Evolutionary conservation across 2,329 filamentous ascomycete species (phyloP), one percentile per base, ranked within the genome.

Genomic region (Claviceps paspali): DNA sequence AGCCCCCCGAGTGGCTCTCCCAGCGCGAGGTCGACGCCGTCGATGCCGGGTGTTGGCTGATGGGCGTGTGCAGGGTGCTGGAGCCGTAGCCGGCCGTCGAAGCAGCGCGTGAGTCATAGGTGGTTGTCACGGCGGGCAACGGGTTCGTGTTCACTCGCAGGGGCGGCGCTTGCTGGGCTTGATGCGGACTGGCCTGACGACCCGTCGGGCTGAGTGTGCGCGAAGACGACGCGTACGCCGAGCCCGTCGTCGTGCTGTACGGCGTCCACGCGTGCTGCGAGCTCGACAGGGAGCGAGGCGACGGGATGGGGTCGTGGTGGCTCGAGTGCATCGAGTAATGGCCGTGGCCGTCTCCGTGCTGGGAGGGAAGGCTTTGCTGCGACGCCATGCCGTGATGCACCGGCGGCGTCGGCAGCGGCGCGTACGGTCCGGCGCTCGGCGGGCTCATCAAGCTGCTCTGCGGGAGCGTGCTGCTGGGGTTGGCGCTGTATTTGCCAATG

Each of bases 401-500:
- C 4, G 66, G 63, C 1, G 67, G 65, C n/a, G 66, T 67, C 9
- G 66, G 64, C 12, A 68, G 51, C 6, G 61, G 51, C 2, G 60
- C 57, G 41, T 67, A 70, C 0, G 60, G 54, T 9, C 51, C 45
- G 9, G 52, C 46, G 40, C 52, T 59, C 35, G 54, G 46, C 2
- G 64, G 57, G 1, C 59, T 58, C 44, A 66, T 52, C 46, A 68
- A 52, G 43, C 56, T 63, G 26, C 58, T 47, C 1, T 57, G 54
- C 1, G 58, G 53, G 27, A 60, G 41, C 3, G 54, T 55, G 45
- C 57, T 57, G 43, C 57, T 57, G 2, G 63, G 63, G 43, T 56
- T 67, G n/a, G 66, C 66, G 51, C 67, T 71, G 56, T 96, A 98
- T 80, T 98, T 98, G 51, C 84, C 79, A 55, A 98, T 93, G 52